phyloP scores from a whole-genome alignment of 306 rosid species.

The Gynostemma pentaphyllum region DNA sequence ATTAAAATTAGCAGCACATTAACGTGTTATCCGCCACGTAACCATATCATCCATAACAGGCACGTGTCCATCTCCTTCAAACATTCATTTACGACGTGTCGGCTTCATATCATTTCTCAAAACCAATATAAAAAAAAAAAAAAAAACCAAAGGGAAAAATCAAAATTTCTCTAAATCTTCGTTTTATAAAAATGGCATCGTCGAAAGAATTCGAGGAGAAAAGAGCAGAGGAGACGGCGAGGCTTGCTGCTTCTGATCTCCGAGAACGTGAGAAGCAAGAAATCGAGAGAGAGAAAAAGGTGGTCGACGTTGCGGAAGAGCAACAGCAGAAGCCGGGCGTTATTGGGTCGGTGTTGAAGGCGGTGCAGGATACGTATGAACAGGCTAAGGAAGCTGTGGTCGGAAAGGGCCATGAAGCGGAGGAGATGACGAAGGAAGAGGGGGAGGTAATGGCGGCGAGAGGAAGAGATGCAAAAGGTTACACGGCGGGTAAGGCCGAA shows the following conservation, averaged over 20 bases:
- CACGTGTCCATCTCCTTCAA: neutral
- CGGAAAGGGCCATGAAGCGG: slow-evolving; percentile 27
- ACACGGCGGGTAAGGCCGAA: neutral
- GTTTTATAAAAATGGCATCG: slow-evolving; percentile 36
- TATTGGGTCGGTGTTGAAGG: slow-evolving; percentile 41
- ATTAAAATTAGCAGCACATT: neutral
- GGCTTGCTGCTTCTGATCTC: slow-evolving; percentile 43
- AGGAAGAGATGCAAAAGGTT: neutral
- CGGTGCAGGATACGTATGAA: slow-evolving; percentile 39
- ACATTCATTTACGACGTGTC: neutral
- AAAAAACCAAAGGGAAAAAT: neutral
- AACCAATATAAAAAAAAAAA: no score
- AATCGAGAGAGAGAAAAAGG: neutral
- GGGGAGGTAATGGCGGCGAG: neutral
- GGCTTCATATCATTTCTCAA: neutral
- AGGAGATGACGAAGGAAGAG: slow-evolving; percentile 1
- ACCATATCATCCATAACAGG: neutral
- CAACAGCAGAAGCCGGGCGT: slow-evolving; percentile 37
- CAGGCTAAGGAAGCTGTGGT: slow-evolving; percentile 60
- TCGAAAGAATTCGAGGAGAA: slow-evolving; percentile 34
- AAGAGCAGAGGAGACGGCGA: slow-evolving; percentile 58
- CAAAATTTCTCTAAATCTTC: neutral
- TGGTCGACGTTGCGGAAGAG: neutral
- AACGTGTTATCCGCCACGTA: neutral
- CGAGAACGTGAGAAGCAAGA: slow-evolving; percentile 17